Conservation (phyloP, 441 rosid species). For the Biscutella auriculata region DNA sequence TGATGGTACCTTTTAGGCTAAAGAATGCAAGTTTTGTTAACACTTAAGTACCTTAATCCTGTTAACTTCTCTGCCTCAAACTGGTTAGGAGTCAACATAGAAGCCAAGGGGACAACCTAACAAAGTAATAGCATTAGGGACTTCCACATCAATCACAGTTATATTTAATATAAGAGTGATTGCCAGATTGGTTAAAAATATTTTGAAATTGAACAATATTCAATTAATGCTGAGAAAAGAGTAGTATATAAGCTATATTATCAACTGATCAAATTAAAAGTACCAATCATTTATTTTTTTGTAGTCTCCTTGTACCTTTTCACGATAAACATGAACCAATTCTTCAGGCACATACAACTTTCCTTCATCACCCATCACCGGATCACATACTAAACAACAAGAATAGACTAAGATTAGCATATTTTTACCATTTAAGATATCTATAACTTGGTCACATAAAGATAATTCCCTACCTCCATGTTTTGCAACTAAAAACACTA, state of each 20-base stretch:
- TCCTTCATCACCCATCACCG: conserved; percentile 98
- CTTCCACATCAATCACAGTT: conserved; percentile 1
- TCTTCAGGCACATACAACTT: conserved; percentile 91
- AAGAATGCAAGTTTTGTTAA: conserved; percentile 5
- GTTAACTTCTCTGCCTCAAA: conserved; percentile 93
- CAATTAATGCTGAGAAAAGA: not conserved
- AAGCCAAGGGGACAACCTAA: conserved; percentile 98
- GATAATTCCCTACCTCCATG: not conserved
- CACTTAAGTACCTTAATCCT: conserved; percentile 52
- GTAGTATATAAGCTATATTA: not conserved
- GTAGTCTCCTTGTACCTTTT: conserved; percentile 46
- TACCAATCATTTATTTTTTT: not conserved
- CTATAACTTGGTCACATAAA: not conserved
- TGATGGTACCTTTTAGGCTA: not conserved
- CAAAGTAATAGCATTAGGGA: conserved; percentile 1
- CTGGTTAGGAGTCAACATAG: conserved; percentile 99
- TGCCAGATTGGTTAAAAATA: not conserved
- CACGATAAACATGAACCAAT: conserved; percentile 73
- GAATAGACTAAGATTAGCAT: conserved; percentile 9
- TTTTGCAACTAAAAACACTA: not conserved
- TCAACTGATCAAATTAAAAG: not conserved
- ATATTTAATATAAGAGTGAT: not conserved
- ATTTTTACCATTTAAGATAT: not conserved
- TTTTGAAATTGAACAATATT: no score
- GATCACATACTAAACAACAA: conserved; percentile 89